Base-by-base conservation (phyloP, 805 yeast genomes). In the Yamadazyma kitorensis region DNA sequence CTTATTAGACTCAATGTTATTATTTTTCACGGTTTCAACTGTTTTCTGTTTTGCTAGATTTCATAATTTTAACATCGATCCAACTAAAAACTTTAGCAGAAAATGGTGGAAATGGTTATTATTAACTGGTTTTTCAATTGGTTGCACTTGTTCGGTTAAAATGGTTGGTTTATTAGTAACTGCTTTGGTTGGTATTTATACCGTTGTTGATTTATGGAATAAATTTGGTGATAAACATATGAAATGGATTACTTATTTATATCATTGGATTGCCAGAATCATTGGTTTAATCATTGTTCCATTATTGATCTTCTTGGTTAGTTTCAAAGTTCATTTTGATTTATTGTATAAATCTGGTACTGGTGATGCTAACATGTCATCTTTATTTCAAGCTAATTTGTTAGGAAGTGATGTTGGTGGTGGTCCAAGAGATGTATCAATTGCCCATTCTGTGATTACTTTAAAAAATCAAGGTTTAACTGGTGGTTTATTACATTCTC, bases 131-230 rank as follows among this genome's bases (percentile, higher is more conserved):
- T 64, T 87, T 33, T 69, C 78, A 29, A 78, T 93, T 51, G 98
- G 98, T 26, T 85, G 93, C 58, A 84, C 89, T 13, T 82, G 91
- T 54, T 83, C 95, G 18, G 95, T 88, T 38, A 93, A 93, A 64
- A 87, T 89, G 96, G 98, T 93, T 39, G 99, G 99, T 50, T 72
- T 91, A 37, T 86, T 93, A 52, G 86, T 86, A 41, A 91, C 95
- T 37, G 60, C 87, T 12, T 65, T 88, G 43, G 88, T 93, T 36
- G 99, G 99, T 31, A 74, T 87, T 43, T 86, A 91, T 62, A 88
- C 96, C 15, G 70, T 86, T 24, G 82, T 78, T 34, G 97, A 93
- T 51, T 69, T 93, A 51, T 93, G 97, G 95, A 70, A 65, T 49
- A 77, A 76, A 57, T 76, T 87, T 49, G 95, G 89, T 44, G 91